Conservation (phyloP, 257 asterid species). For the Solanum habrochaites region DNA sequence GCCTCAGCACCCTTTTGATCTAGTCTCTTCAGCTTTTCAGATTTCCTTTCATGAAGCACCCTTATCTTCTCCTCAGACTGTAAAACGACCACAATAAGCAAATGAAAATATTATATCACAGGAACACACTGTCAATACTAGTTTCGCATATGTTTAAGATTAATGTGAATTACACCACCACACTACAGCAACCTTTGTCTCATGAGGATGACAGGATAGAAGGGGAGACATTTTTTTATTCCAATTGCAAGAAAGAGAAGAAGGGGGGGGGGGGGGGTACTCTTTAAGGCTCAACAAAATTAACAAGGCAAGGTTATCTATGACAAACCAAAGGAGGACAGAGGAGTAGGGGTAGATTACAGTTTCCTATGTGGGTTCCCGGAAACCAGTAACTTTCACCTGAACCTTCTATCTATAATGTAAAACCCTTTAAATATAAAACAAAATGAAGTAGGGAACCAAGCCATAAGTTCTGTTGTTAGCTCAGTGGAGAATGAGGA, state of each 20-base stretch:
- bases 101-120: background rate
- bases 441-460: background rate
- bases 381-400: background rate
- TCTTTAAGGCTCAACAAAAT: background rate
- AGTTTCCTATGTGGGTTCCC: background rate
- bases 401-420: background rate
- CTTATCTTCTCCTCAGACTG: slow-evolving; percentile 97
- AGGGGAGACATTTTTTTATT: background rate
- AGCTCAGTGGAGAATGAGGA: background rate
- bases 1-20: slow-evolving; percentile 87
- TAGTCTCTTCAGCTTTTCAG: slow-evolving; percentile 52
- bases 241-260: background rate
- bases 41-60: slow-evolving; percentile 59
- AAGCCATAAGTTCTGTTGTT: background rate
- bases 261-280: background rate
- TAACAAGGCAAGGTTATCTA: background rate
- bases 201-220: background rate
- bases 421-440: background rate
- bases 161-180: background rate
- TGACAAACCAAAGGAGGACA: background rate
- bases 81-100: background rate
- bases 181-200: background rate
- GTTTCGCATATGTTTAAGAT: background rate
- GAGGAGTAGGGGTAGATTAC: background rate
- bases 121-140: background rate